A percentile compares a stretch with the other conserved stretches of the same genome.
Conservation (phyloP, 345 rosid genomes). For the Populus simonii region DNA sequence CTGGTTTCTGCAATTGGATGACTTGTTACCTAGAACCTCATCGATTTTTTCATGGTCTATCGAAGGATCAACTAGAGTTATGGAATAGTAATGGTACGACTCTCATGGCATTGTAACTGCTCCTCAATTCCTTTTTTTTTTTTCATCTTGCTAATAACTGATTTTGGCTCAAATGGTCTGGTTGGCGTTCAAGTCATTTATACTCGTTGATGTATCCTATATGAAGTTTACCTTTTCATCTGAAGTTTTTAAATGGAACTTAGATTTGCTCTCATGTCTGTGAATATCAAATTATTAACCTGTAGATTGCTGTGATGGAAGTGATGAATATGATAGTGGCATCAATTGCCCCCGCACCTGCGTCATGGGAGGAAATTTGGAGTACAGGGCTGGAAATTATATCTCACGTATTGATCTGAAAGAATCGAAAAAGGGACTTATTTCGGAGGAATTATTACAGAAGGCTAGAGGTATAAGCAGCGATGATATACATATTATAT, state of each 20-base stretch:
- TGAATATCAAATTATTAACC: not conserved
- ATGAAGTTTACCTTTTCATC: not conserved
- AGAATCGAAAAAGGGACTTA: slow-evolving; percentile 22
- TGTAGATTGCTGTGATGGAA: slow-evolving; percentile 75
- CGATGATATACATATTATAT: not conserved
- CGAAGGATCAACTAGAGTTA: not conserved
- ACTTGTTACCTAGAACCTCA: not conserved
- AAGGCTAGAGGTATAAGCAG: slow-evolving; percentile 36
- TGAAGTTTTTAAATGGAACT: not conserved
- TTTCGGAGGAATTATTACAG: slow-evolving; percentile 38
- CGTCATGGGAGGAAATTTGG: slow-evolving; percentile 63
- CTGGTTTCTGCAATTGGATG: slow-evolving; percentile 1
- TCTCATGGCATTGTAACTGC: not conserved
- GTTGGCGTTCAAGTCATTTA: not conserved
- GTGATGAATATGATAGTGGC: slow-evolving; percentile 57
- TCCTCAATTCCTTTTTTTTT: not conserved
- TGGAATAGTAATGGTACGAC: not conserved
- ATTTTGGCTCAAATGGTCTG: not conserved
- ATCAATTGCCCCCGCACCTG: slow-evolving; percentile 53
- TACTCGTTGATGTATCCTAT: not conserved
- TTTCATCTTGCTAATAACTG: not conserved
- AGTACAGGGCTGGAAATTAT: slow-evolving; percentile 45
- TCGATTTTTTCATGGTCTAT: not conserved
- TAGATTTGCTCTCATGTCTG: not conserved
- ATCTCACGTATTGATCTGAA: slow-evolving; percentile 26